Evolutionary conservation across 305 asterid species (phyloP).

Genomic region (Rubia tinctorum): DNA sequence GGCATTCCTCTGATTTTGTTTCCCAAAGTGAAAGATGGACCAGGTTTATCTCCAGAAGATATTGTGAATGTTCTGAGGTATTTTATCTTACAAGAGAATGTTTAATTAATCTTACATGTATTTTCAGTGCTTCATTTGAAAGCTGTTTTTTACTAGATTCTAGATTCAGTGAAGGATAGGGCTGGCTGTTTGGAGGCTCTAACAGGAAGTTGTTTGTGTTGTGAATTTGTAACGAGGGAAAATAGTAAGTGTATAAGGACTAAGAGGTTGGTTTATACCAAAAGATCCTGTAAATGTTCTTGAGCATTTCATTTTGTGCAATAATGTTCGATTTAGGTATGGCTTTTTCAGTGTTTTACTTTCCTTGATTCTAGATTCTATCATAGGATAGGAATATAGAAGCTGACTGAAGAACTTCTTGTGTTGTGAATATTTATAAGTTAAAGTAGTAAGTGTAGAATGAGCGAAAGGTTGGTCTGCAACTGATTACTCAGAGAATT

Average conservation of each 20-base stretch:
- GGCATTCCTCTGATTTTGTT: slow-evolving; percentile 9
- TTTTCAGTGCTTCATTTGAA: neutral
- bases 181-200: neutral
- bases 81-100: neutral
- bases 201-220: neutral
- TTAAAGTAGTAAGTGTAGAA: neutral
- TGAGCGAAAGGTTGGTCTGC: neutral
- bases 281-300: no score
- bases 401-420: neutral
- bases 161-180: neutral
- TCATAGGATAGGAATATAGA: no score
- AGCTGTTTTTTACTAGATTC: neutral
- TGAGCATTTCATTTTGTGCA: no score
- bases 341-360: no score
- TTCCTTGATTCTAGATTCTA: no score
- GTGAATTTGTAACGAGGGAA: neutral
- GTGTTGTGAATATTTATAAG: neutral
- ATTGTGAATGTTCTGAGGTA: slow-evolving; percentile 7
- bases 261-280: neutral
- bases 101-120: neutral
- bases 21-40: slow-evolving; percentile 7
- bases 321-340: no score
- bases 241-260: neutral
- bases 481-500: neutral
- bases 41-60: slow-evolving; percentile 17